phyloP scores from a whole-genome alignment of 148 eudicot genomes.

The Rhododendron mucronatum region DNA sequence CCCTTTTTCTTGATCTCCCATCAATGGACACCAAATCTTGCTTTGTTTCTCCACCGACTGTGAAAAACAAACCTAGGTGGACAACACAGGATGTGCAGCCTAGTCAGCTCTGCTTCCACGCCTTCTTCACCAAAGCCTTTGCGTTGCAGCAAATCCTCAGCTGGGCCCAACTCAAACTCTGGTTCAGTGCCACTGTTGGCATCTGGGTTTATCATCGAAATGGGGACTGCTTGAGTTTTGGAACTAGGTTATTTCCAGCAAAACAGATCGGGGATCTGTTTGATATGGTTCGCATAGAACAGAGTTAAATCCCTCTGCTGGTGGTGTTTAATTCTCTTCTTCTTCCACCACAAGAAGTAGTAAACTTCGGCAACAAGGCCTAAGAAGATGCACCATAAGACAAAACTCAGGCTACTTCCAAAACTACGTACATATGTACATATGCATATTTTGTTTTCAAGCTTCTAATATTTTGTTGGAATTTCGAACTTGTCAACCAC shows the following conservation, averaged over 20 bases:
- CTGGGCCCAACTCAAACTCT: conserved; percentile 41
- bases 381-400: too few relatives aligned
- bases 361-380: too few relatives aligned
- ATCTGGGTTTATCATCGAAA: conserved; percentile 18
- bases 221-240: conserved; percentile 18
- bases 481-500: too few relatives aligned
- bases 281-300: conserved; percentile 6
- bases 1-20: conserved; percentile 57
- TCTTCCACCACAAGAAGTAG: too few relatives aligned
- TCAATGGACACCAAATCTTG: conserved; percentile 85
- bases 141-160: conserved; percentile 27
- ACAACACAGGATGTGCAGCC: conserved; percentile 55
- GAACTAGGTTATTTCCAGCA: conserved; percentile 44
- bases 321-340: too few relatives aligned
- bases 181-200: conserved; percentile 22
- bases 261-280: conserved; percentile 39
- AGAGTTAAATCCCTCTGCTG: too few relatives aligned
- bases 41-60: conserved; percentile 73
- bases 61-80: conserved; percentile 82
- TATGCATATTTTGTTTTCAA: too few relatives aligned
- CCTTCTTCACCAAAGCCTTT: conserved; percentile 40
- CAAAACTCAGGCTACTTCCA: too few relatives aligned
- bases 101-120: conserved; percentile 61
- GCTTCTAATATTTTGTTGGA: too few relatives aligned
- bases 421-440: too few relatives aligned